Base-by-base conservation (phyloP, 106 monocot species). In the Narthecium ossifragum region DNA sequence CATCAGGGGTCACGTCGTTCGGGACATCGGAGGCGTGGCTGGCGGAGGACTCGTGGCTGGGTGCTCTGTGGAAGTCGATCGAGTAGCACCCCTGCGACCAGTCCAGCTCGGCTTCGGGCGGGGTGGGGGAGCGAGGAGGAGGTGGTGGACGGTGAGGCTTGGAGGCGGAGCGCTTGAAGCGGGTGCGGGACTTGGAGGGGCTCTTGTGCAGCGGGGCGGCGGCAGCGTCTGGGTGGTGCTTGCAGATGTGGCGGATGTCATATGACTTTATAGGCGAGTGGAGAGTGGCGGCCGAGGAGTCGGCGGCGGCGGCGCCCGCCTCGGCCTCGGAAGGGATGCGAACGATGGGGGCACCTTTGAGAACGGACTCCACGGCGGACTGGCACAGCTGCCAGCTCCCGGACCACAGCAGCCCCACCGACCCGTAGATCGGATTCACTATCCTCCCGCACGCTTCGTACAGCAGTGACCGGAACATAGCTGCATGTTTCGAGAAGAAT, bases 401-500 rank as follows among this genome's bases (percentile, higher is more conserved):
- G 24, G 83, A 78, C 74, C 83, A 83, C 7, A 78, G 64, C 23
- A 83, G 70, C 10, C 83, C 83, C 32, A 78, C 83, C 24, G 83
- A 83, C 8, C 83, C 83, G 57, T 74, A 78, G 57, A 74, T 73
- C 51, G 83, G 83, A 66, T 78, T 83, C 38, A 78, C 74, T 45
- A 83, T 83, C 48, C 83, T 57, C 14, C 83, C 83, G 40, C 83
- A 78, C 8, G 83, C 68, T 39, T 83, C 83, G 66, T 83, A 83
- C 1, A 82, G 51, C 64, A 82, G 46, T 4, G 82, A 82, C 25
- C 77, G 57, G 45, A 77, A 82, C 9, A 82, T 73, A 3, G 77
- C 82, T 75, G 61, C 43, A n/a, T n/a, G n/a, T n/a, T n/a, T n/a
- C n/a, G n/a, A 39, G 39, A 1, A 1, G 18, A 43, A 43, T 43